Percentiles rank a stretch among this genome's conserved stretches.
Conservation (phyloP, 345 rosid species). For the Erodium maritimum region DNA sequence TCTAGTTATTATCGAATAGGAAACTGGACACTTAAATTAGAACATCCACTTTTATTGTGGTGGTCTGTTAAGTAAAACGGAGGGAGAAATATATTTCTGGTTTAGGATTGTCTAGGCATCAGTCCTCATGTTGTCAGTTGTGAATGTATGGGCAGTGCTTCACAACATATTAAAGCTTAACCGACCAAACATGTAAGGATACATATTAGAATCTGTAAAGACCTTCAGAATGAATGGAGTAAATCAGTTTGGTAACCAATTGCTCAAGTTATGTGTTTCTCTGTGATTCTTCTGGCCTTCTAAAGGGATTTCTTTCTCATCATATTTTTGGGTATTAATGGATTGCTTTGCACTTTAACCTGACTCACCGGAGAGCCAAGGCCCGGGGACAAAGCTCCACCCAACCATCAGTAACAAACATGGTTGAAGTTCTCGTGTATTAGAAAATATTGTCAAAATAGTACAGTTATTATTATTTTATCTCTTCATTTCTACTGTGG, state of each 20-base stretch:
- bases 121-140: background rate
- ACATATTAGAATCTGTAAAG: no score
- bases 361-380: no score
- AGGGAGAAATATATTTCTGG: background rate
- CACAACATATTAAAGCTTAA: background rate
- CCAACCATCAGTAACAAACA: background rate
- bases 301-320: background rate
- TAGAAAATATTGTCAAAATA: background rate
- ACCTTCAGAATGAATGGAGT: no score
- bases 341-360: no score
- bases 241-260: background rate
- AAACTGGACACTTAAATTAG: background rate
- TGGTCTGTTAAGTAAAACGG: background rate
- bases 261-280: background rate
- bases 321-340: no score
- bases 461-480: background rate
- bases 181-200: background rate
- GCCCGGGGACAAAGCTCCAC: background rate
- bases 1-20: background rate
- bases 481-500: background rate
- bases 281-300: background rate
- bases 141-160: background rate
- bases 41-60: background rate
- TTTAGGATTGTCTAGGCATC: background rate
- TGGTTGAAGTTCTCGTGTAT: background rate